Percentiles rank a stretch among this genome's conserved stretches.
Evolutionary conservation across 2,329 filamentous ascomycete genomes (phyloP).

Genomic region (Ceratocystis alfenasii): DNA sequence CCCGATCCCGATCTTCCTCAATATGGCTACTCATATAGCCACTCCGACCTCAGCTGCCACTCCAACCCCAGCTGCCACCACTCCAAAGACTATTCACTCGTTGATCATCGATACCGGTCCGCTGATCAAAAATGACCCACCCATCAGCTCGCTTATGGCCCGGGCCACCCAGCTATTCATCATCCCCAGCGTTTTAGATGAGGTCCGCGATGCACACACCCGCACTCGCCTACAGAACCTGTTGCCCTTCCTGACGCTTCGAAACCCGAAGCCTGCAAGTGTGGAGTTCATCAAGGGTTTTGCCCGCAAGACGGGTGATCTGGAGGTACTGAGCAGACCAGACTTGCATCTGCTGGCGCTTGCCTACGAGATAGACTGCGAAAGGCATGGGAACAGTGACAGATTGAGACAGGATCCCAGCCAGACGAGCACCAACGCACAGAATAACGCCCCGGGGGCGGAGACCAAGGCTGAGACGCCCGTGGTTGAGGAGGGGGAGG

Average conservation of each 20-base stretch:
- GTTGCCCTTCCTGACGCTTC: slow-evolving; percentile 72
- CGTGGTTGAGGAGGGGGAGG: background rate
- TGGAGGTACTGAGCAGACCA: slow-evolving; percentile 72
- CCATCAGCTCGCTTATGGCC: slow-evolving; percentile 67
- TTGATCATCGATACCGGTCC: slow-evolving; percentile 85
- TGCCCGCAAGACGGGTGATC: slow-evolving; percentile 77
- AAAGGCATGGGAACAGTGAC: slow-evolving; percentile 53
- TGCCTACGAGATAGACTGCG: slow-evolving; percentile 87
- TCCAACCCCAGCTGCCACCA: slow-evolving; percentile 30
- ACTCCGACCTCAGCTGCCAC: slow-evolving; percentile 21
- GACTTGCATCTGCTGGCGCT: slow-evolving; percentile 85
- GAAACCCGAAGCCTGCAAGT: slow-evolving; percentile 62
- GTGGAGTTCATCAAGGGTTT: slow-evolving; percentile 72
- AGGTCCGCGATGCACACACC: slow-evolving; percentile 78
- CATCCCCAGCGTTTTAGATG: slow-evolving; percentile 70
- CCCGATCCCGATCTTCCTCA: background rate
- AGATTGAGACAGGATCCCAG: slow-evolving; percentile 19
- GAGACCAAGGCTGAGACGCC: slow-evolving; percentile 23
- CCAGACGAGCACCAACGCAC: slow-evolving; percentile 19
- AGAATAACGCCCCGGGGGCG: slow-evolving; percentile 11
- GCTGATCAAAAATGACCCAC: slow-evolving; percentile 83
- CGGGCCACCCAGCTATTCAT: slow-evolving; percentile 70
- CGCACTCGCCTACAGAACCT: slow-evolving; percentile 71
- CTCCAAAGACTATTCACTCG: slow-evolving; percentile 59
- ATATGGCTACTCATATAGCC: background rate